Evolutionary conservation across 768 basidiomycete species (phyloP).

Genomic region (Tylopilus vinaceipallidus): DNA sequence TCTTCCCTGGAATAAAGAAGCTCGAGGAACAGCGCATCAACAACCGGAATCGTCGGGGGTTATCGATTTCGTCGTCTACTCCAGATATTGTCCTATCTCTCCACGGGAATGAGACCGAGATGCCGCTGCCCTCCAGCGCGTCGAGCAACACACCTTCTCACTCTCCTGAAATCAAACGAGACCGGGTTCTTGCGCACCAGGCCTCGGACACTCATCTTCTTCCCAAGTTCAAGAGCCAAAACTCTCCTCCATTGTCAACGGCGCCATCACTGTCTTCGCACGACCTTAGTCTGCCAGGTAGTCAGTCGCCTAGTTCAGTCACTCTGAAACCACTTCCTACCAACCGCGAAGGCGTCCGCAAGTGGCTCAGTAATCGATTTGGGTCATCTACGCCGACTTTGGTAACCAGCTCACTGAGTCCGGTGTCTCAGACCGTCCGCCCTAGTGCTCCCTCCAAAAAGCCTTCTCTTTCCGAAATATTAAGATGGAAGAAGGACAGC

Average conservation of each 20-base stretch:
- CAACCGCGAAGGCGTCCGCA: constrained; percentile 75
- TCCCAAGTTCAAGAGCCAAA: constrained; percentile 45
- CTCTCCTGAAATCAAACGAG: constrained; percentile 51
- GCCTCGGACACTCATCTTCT: constrained; percentile 66
- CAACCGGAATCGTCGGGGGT: constrained; percentile 52
- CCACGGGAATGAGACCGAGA: constrained; percentile 43
- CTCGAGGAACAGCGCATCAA: constrained; percentile 66
- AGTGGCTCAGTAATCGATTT: constrained; percentile 69
- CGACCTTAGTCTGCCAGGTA: constrained; percentile 41
- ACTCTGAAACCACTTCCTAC: constrained; percentile 56
- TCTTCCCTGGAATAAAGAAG: constrained; percentile 84
- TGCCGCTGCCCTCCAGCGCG: constrained; percentile 44
- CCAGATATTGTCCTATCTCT: constrained; percentile 47
- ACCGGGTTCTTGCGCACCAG: constrained; percentile 65
- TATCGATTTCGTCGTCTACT: constrained; percentile 47
- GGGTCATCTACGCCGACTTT: constrained; percentile 42
- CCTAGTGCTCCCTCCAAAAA: constrained; percentile 52
- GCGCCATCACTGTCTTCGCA: constrained; percentile 47
- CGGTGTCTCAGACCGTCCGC: constrained; percentile 33
- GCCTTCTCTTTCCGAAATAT: constrained; percentile 64
- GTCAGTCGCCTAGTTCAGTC: constrained; percentile 36
- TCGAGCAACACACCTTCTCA: constrained; percentile 50
- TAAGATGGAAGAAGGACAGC: constrained; percentile 53
- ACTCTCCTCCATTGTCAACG: constrained; percentile 41
- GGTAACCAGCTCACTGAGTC: constrained; percentile 34